Evolutionary conservation across 2,329 filamentous ascomycete species (phyloP), one percentile per base, ranked within the genome.

Genomic region (Fusarium mundagurra): DNA sequence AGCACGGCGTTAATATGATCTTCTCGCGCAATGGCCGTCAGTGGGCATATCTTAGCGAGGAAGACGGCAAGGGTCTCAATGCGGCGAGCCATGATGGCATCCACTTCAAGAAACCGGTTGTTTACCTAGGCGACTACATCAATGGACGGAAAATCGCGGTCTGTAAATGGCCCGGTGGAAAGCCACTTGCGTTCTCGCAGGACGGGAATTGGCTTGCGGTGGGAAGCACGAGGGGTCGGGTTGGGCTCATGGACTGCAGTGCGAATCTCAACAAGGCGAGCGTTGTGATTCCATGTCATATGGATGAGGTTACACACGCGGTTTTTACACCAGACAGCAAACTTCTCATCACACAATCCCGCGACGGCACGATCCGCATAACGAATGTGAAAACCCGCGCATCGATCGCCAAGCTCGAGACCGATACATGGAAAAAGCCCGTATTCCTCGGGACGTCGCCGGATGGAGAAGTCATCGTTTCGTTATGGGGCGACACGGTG

Each of bases 401-500:
- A 7, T 71, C 78, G 3, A 61, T 80, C 41, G 78, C 75, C 76
- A 80, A 80, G 54, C 76, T 80, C 50, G 79, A 80, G 51, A 67
- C 73, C 7, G 78, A 80, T 24, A 76, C 78, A 1, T 78, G 75
- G 73, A 80, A 80, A 69, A 75, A 74, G 34, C 77, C 77, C 2
- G 14, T 74, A 3, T 75, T 79, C 44, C 68, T 80, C 8, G 78
- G 77, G 16, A 76, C 82, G 6, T 77, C 79, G 14, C 74, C 74
- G 12, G 77, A 81, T 39, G 78, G 78, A 38, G 71, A 74, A 24
- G 58, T 81, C 17, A 75, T 83, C 24, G 80, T 81, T 5, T 80
- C 78, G 17, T 67, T 83, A 27, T 83, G 82, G 81, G 81, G 81
- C 54, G 72, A 81, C 38, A 78, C 79, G 5, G 80, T 83, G 61